A percentile compares a stretch with the other conserved stretches of the same genome.
These are phyloP conservation scores for Fusarium sp. DNA, from an alignment of 2,329 filamentous ascomycete species.

Conservation along the genomic window DNA sequence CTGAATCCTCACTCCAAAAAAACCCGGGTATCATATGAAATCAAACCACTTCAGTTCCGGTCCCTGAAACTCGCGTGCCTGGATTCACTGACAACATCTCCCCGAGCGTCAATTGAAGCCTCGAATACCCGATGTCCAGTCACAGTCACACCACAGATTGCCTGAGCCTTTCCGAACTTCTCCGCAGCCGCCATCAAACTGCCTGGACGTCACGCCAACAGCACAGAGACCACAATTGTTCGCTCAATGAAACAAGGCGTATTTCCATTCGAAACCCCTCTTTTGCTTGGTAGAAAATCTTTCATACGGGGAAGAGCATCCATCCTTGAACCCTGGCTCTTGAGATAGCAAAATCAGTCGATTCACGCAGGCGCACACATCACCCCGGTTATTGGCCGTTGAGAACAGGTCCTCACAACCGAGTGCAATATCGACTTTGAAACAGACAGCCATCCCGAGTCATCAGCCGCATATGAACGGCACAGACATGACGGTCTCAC, in stretches of 20 bases:
- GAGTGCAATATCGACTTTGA: conserved; percentile 7
- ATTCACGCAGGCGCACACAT: conserved; percentile 9
- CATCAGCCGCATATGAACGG: conserved; percentile 4
- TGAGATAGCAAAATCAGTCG: conserved; percentile 26
- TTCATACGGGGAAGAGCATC: conserved; percentile 15
- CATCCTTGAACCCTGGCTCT: conserved; percentile 13
- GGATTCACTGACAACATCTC: neutral
- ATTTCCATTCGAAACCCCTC: neutral
- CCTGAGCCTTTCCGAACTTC: conserved; percentile 28
- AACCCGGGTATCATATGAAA: neutral
- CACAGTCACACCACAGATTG: conserved; percentile 35
- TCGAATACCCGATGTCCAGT: conserved; percentile 26
- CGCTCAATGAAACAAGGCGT: neutral
- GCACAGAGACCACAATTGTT: neutral
- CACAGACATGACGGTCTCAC: conserved; percentile 13
- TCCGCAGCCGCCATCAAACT: conserved; percentile 7
- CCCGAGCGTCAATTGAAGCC: conserved; percentile 1
- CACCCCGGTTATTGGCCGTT: conserved; percentile 1
- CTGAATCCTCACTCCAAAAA: neutral
- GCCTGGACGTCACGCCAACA: neutral
- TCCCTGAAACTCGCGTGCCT: neutral
- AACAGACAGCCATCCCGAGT: neutral
- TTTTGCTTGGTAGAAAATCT: conserved; percentile 4
- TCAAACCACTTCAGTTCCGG: neutral
- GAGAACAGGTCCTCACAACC: conserved; percentile 16